Base-by-base conservation (phyloP, 345 rosid genomes). In the Populus euphratica region DNA sequence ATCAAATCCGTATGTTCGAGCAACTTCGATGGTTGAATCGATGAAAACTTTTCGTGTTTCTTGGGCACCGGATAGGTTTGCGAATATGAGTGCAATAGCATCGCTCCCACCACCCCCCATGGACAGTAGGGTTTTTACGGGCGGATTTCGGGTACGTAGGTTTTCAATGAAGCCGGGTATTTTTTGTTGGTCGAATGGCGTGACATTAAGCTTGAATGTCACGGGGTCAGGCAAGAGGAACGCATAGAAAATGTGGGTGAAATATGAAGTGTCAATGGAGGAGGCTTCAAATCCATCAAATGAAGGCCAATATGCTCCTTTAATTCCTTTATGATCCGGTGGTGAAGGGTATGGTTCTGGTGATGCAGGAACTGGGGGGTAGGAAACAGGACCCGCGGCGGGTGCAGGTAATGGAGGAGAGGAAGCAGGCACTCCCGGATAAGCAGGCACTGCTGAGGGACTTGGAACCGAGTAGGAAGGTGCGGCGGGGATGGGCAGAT, bases 251-350 rank as follows among this genome's bases (percentile, higher is more conserved):
- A 87, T 63, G 62, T 86, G 90, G 0, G 87, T 86, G 86, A 87
- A 87, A 63, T 83, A 82, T 12, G 80, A 72, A 10, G 90, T 81
- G 65, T 85, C 78, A 14, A 86, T 84, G 13, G 81, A 44, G 0
- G 86, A 80, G 2, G 88, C 79, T 12, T 82, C 85, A 65, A 76
- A 79, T n/a, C 54, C 88, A 11, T 56, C 59, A 54, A 38, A 74
- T 0, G 86, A 76, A 8, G 87, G 87, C 87, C 87, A 86, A 38
- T 87, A 89, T 25, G 89, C 90, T 17, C 84, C 90, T 73, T 78
- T 85, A 64, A 89, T 78, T 61, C 62, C 82, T 6, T 64, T 5
- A 25, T 50, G 35, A 38, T 13, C 14, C n/a, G 47, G 61, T 21
- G 8, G 27, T 4, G 5, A 33, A 1, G 73, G 73, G 43, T 66